Base-by-base conservation (phyloP, 164 flowering plant genomes). In the Berberis thunbergii region DNA sequence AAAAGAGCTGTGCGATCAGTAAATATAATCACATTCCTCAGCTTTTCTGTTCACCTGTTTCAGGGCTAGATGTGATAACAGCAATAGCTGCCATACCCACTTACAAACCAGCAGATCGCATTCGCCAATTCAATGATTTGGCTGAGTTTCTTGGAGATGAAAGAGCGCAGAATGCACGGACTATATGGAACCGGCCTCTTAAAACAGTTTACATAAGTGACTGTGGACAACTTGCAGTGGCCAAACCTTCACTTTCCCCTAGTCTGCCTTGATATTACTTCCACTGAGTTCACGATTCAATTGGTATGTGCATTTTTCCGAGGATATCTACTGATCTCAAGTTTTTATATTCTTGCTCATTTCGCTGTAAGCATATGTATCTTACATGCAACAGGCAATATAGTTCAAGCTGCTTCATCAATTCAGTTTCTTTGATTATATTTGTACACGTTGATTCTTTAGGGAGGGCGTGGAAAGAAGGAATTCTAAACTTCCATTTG, bases 91-190 rank as follows among this genome's bases (percentile, higher is more conserved):
- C 97, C 61, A 83, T 84, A 42, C 97, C 98, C 38, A 94, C 95
- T 4, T 90, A 84, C 82, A 83, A 74, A 62, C 97, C 98, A 56
- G 64, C 81, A 3, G 92, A 90, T 57, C 73, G 80, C 59, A 90
- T 94, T 49, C 85, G 88, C 46, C 96, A 83, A 62, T 80, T 88
- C 71, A 90, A 94, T 52, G 88, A 88, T 59, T 70, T 94, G 7
- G 98, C 97, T 4, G 83, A 80, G 77, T 90, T 87, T 68, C 55
- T 94, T 45, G 98, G 97, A 53, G 97, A 94, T 66, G 97, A 81
- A 60, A 88, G 98, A 79, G 98, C 97, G 9, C 89, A 86, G 70
- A 84, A 53, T 71, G 98, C 95, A 40, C 88, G 98, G 7, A 71
- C 78, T 11, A 74, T 76, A n/a, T 94, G 98, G 98, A 79, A 94